These are phyloP conservation scores for Elongisporangium prolatum DNA, from an alignment of 352 stramenopile genomes.

Conservation along the genomic window DNA sequence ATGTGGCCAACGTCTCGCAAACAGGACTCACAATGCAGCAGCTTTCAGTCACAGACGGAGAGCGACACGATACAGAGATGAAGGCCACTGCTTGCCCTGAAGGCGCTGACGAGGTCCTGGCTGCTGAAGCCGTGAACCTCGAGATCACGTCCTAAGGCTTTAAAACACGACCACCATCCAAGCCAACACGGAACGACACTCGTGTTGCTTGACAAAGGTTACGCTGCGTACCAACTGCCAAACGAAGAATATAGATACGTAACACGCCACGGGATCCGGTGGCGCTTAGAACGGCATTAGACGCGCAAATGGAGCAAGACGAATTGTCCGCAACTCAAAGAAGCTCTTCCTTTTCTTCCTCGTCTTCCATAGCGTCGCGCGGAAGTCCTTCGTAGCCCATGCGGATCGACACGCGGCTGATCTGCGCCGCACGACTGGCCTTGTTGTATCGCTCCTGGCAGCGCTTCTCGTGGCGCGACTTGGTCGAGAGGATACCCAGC, in stretches of 20 bases:
- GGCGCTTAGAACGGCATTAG: background rate
- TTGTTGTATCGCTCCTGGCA: slow-evolving; percentile 48
- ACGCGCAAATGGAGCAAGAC: background rate
- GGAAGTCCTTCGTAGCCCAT: slow-evolving; percentile 55
- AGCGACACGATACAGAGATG: slow-evolving; percentile 1
- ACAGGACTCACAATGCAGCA: slow-evolving; percentile 28
- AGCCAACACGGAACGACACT: slow-evolving; percentile 23
- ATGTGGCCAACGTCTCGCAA: slow-evolving; percentile 43
- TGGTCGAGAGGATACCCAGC: slow-evolving; percentile 43
- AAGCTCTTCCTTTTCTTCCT: slow-evolving; percentile 34
- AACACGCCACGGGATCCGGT: background rate
- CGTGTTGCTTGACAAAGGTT: slow-evolving; percentile 3
- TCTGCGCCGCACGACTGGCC: slow-evolving; percentile 58
- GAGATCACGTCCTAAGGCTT: slow-evolving; percentile 15
- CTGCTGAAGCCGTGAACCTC: slow-evolving; percentile 30
- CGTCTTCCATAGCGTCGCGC: slow-evolving; percentile 36
- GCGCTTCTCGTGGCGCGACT: slow-evolving; percentile 55
- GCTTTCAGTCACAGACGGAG: slow-evolving; percentile 10
- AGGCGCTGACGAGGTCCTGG: slow-evolving; percentile 23
- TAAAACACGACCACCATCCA: background rate
- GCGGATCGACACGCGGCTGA: slow-evolving; percentile 66
- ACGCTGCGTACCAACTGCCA: background rate
- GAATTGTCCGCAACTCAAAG: background rate
- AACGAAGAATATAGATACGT: slow-evolving; percentile 6
- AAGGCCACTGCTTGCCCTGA: slow-evolving; percentile 17